Evolutionary conservation across 2,329 filamentous ascomycete species (phyloP), one percentile per base, ranked within the genome.

Genomic region (Pyricularia pennisetigena): DNA sequence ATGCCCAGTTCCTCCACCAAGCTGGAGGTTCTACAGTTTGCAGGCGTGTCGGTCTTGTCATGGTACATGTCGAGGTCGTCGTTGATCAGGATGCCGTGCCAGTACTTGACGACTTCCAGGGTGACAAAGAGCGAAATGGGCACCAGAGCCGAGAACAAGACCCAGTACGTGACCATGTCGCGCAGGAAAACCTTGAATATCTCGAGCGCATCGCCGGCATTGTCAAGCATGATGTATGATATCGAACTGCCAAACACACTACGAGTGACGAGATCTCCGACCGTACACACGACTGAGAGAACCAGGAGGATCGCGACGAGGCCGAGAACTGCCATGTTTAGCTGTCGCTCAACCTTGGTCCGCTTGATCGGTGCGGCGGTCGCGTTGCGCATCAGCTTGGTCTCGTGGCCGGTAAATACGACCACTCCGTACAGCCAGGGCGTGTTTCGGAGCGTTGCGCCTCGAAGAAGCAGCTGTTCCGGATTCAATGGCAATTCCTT

Each of bases 61-160:
- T 99, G 93, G 80, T 99, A 99, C 73, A 99, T 99, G 76, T 99
- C 95, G 68, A 99, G 85, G 76, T 99, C 96, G 68, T 94, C 94
- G 76, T 97, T 97, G 78, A 99, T 99, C 71, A 99, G 86, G 74
- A 95, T 95, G n/a, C 93, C 95, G 72, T 97, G 94, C 83, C 91
- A 97, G 77, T 98, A 97, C 79, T 99, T 99, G 81, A 99, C 94
- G 72, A 99, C 86, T 79, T 99, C 95, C 67, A 99, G 89, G 0
- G 95, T 99, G 71, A 99, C 95, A 77, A 99, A 99, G 3, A 99
- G 89, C 32, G 94, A 98, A 74, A 99, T 97, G 41, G 95, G 95
- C 64, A 99, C 95, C 74, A 99, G 81, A 67, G 97, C 94, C 2
- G 94, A 98, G 79, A 97, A 99, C 49, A 99, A 80, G 35, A 99